A percentile compares a stretch with the other conserved stretches of the same genome.
Evolutionary conservation across 2,329 filamentous ascomycete genomes (phyloP).

Genomic region (Dothidotthia symphoricarpi): DNA sequence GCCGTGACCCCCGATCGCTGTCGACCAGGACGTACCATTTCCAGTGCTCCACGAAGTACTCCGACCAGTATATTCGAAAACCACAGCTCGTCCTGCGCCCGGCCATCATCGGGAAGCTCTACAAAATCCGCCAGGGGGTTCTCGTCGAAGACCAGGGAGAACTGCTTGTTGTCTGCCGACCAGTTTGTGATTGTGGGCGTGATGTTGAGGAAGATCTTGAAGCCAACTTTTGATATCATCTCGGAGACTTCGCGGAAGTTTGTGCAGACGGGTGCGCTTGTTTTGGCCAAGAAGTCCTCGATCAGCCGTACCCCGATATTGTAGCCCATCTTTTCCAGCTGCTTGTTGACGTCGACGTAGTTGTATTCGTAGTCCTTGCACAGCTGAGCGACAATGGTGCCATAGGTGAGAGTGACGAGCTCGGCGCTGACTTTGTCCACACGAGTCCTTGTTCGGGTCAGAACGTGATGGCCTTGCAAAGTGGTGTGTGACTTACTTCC

Average conservation of each 20-base stretch:
- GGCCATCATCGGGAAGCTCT: slow-evolving; percentile 90
- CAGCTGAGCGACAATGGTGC: slow-evolving; percentile 92
- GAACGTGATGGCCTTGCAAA: background rate
- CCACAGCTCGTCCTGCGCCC: slow-evolving; percentile 95
- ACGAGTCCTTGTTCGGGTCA: slow-evolving; percentile 65
- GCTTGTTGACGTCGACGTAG: slow-evolving; percentile 94
- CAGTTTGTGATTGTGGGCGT: slow-evolving; percentile 92
- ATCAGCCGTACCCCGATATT: slow-evolving; percentile 95
- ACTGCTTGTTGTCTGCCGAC: slow-evolving; percentile 94
- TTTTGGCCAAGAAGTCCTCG: slow-evolving; percentile 96
- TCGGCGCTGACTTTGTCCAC: slow-evolving; percentile 98
- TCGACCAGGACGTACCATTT: slow-evolving; percentile 69
- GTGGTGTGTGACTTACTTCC: slow-evolving; percentile 69
- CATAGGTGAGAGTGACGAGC: slow-evolving; percentile 94
- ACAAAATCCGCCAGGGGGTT: slow-evolving; percentile 97
- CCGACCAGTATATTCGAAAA: slow-evolving; percentile 97
- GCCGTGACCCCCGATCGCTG: background rate
- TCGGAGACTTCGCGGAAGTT: slow-evolving; percentile 97
- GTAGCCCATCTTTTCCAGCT: slow-evolving; percentile 98
- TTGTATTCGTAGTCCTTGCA: slow-evolving; percentile 95
- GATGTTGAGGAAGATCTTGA: slow-evolving; percentile 98
- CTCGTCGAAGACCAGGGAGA: slow-evolving; percentile 94
- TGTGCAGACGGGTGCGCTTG: slow-evolving; percentile 80
- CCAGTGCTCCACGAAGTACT: slow-evolving; percentile 82
- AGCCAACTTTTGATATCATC: slow-evolving; percentile 94